These are phyloP conservation scores for Silene coronaria DNA, from an alignment of 179 eudicot genomes.

Conservation along the genomic window DNA sequence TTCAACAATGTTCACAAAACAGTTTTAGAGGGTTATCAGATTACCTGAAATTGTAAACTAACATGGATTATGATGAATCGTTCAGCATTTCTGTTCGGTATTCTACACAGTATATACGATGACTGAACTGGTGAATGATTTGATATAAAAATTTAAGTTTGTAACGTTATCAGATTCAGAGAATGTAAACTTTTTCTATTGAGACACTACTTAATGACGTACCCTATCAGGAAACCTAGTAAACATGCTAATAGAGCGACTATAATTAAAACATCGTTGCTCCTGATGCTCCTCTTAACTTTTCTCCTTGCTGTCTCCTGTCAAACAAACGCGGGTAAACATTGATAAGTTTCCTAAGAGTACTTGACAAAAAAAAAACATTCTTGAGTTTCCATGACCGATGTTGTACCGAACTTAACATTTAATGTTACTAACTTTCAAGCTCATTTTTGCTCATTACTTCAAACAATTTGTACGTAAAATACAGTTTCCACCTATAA, in stretches of 20 bases:
- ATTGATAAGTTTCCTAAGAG: background rate
- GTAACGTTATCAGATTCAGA: background rate
- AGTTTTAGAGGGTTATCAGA: background rate
- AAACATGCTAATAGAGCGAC: constrained; percentile 23
- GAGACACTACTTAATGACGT: constrained; percentile 22
- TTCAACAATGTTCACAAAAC: background rate
- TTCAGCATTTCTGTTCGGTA: background rate
- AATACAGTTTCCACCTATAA: background rate
- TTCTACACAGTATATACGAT: background rate
- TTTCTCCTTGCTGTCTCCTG: constrained; percentile 27
- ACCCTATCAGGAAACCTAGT: constrained; percentile 27
- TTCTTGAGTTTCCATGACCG: too few relatives aligned
- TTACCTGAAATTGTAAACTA: background rate
- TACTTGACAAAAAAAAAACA: too few relatives aligned
- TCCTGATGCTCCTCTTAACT: constrained; percentile 11
- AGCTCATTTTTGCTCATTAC: background rate
- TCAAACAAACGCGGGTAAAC: constrained; percentile 4
- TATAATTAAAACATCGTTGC: background rate
- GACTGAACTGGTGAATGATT: background rate
- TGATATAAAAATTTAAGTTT: background rate
- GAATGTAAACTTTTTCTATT: background rate
- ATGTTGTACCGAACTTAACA: too few relatives aligned
- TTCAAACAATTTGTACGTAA: background rate
- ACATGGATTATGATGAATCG: background rate
- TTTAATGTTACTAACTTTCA: background rate